Evolutionary conservation across 345 rosid genomes (phyloP).

Genomic region (Kernera saxatilis): DNA sequence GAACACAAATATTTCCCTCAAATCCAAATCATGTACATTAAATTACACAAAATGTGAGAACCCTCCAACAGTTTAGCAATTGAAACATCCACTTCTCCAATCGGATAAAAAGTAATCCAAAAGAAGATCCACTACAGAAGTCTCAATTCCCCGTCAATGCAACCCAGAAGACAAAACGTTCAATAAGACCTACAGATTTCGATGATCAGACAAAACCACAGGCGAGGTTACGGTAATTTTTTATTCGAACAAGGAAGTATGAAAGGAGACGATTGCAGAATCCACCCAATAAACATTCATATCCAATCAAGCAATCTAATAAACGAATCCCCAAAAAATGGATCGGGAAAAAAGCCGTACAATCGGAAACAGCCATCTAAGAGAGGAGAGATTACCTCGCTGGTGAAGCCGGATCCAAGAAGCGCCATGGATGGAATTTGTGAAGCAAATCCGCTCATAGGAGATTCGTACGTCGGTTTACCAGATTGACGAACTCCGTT

Average conservation of each 20-base stretch:
- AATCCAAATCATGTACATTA: not conserved
- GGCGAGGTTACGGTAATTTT: not conserved
- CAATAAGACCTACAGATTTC: not conserved
- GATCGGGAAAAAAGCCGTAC: not conserved
- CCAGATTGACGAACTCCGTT: not conserved
- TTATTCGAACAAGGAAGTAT: not conserved
- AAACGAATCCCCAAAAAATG: not conserved
- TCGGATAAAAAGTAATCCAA: not conserved
- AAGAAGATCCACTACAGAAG: not conserved
- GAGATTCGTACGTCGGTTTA: constrained; percentile 3
- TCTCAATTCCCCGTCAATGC: not conserved
- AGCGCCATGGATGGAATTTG: constrained; percentile 36
- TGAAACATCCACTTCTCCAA: not conserved
- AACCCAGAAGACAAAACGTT: not conserved
- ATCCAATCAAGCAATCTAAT: not conserved
- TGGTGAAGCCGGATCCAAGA: constrained; percentile 37
- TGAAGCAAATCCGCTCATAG: constrained; percentile 24
- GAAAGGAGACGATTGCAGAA: not conserved
- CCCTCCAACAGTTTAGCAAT: not conserved
- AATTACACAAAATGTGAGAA: not conserved
- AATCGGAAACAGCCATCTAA: not conserved
- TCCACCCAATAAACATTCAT: not conserved
- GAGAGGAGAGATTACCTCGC: constrained; percentile 30
- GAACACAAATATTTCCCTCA: not conserved
- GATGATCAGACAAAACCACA: not conserved